These are phyloP conservation scores for Paramecium caudatum DNA, from an alignment of 73 alveolate species.

Conservation along the genomic window DNA sequence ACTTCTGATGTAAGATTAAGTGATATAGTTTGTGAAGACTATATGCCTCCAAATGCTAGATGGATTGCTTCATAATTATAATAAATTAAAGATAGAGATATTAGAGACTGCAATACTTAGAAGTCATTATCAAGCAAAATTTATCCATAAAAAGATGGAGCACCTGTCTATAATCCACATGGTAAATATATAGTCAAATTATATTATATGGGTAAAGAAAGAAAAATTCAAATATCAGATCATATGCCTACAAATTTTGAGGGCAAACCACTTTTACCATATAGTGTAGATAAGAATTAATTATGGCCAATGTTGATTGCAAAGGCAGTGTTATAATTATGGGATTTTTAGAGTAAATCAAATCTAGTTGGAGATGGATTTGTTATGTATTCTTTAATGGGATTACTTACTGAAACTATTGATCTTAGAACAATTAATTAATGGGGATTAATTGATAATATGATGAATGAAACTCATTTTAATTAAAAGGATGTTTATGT, in stretches of 20 bases:
- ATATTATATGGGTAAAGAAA: conserved; percentile 95
- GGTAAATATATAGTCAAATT: conserved; percentile 97
- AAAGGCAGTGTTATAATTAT: conserved; percentile 95
- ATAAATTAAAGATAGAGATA: conserved; percentile 94
- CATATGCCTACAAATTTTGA: conserved; percentile 95
- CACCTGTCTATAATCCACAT: conserved; percentile 93
- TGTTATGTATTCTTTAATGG: conserved; percentile 95
- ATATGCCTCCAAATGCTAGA: conserved; percentile 90
- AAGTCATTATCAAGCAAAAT: conserved; percentile 94
- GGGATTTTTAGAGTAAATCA: conserved; percentile 77
- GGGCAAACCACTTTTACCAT: conserved; percentile 92
- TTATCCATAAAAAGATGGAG: conserved; percentile 98
- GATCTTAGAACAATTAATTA: conserved; percentile 70
- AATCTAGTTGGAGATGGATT: conserved; percentile 87
- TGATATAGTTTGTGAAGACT: conserved; percentile 84
- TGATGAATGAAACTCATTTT: conserved; percentile 71
- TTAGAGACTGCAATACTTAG: conserved; percentile 91
- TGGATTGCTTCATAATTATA: conserved; percentile 98
- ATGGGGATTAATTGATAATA: conserved; percentile 66
- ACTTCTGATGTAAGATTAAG: conserved; percentile 81
- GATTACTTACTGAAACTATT: conserved; percentile 95
- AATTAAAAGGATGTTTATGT: conserved; percentile 54
- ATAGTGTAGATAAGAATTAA: conserved; percentile 89
- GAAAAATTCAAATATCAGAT: conserved; percentile 96
- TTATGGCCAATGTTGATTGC: conserved; percentile 96